Evolutionary conservation across 805 yeast genomes (phyloP), one percentile per base, ranked within the genome.

Genomic region (Wickerhamiella azyma): DNA sequence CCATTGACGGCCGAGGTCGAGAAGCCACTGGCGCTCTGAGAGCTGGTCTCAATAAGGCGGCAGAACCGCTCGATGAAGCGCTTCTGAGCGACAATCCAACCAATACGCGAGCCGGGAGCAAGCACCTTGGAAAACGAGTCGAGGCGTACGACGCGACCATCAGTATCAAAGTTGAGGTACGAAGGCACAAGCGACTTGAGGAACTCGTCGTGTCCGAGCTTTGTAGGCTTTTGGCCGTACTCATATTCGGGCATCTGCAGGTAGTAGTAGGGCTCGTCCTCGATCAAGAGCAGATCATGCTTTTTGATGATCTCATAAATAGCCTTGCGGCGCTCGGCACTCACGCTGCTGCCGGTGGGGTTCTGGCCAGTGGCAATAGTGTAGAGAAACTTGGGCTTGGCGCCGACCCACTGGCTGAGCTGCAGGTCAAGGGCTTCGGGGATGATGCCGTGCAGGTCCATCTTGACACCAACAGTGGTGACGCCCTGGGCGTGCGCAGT

Each of bases 211-310:
- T 81, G 92, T 42, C 68, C 53, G 11, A 50, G n/a, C 8, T 51
- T 51, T 18, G 39, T 46, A 36, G 54, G 59, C 54, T 64, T 58
- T 41, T 55, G 69, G 66, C 69, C 69, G 60, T 55, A 61, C 29
- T 35, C 52, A 69, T 85, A 92, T 41, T 72, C 61, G 49, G 82
- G 89, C 94, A 89, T 85, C 67, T 89, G 98, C 62, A 89, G 70
- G 70, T 85, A 89, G 71, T 85, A 89, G 76, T 89, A 89, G 46
- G 98, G 98, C 67, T 92, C 98, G 64, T 89, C 98, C 68, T 89
- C 98, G 44, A 89, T 63, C 54, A 89, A 79, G 47, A 89, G 58
- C 60, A 89, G 72, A 66, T 92, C 96, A 63, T 86, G 82, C 67
- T 85, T 79, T 60, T 76, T 79, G 30, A 94, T 89, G 51, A 89